These are phyloP conservation scores for Pestalotiopsis sp. DNA, from an alignment of 2,329 filamentous ascomycete species.

Conservation along the genomic window DNA sequence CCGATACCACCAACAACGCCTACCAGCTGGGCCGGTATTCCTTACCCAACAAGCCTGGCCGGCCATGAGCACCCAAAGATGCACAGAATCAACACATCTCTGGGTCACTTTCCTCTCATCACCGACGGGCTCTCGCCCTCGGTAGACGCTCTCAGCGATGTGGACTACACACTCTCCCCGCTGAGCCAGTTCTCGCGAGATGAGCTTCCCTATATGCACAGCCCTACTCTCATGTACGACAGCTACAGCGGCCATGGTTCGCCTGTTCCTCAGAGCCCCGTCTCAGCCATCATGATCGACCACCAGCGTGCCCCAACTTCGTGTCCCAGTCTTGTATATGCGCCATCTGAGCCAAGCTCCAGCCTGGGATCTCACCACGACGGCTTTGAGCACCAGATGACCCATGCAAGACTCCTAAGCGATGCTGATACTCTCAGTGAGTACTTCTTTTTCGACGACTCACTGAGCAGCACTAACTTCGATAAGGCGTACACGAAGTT, in stretches of 20 bases:
- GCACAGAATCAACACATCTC: conserved; percentile 38
- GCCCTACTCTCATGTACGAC: conserved; percentile 60
- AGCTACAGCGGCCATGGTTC: conserved; percentile 55
- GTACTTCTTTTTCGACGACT: conserved; percentile 35
- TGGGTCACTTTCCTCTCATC: conserved; percentile 13
- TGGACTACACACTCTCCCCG: conserved; percentile 58
- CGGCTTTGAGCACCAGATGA: conserved; percentile 56
- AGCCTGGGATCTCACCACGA: conserved; percentile 63
- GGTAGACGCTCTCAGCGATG: conserved; percentile 62
- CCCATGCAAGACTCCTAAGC: conserved; percentile 45
- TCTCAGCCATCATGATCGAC: conserved; percentile 56
- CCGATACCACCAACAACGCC: conserved; percentile 41
- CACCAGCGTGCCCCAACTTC: conserved; percentile 59
- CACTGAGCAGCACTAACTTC: conserved; percentile 14
- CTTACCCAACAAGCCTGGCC: conserved; percentile 45
- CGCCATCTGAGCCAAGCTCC: conserved; percentile 61
- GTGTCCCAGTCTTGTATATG: conserved; percentile 62
- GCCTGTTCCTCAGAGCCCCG: conserved; percentile 57
- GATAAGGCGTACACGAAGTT: conserved; percentile 51
- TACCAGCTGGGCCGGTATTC: conserved; percentile 47
- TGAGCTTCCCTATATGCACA: conserved; percentile 57
- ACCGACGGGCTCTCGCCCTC: conserved; percentile 45
- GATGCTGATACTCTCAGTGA: conserved; percentile 60
- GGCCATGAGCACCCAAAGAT: conserved; percentile 42
- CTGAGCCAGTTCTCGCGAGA: conserved; percentile 58